Evolutionary conservation across 2,329 filamentous ascomycete genomes (phyloP).

Genomic region (Magnaporthiopsis incrustans): DNA sequence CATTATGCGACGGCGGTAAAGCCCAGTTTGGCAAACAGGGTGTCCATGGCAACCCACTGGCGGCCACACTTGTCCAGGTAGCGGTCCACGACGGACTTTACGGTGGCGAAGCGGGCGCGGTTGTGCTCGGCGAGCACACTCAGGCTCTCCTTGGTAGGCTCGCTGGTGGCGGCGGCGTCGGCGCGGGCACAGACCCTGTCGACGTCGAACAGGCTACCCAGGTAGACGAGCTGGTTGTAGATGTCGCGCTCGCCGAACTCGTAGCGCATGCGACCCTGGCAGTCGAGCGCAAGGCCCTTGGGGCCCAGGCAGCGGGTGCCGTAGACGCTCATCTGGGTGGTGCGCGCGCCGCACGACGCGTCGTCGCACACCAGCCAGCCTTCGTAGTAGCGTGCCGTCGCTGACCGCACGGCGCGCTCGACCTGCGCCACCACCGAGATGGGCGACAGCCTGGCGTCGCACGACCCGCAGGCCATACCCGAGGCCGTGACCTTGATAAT

Average conservation of each 20-base stretch:
- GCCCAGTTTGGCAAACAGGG: conserved; percentile 64
- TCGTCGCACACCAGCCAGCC: conserved; percentile 90
- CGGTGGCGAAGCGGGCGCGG: conserved; percentile 64
- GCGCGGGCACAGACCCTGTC: conserved; percentile 62
- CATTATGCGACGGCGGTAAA: conserved; percentile 27
- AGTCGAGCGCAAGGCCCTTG: conserved; percentile 74
- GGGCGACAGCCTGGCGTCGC: conserved; percentile 56
- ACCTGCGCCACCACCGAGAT: conserved; percentile 79
- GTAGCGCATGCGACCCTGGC: conserved; percentile 79
- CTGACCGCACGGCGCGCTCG: conserved; percentile 71
- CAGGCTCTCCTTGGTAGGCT: conserved; percentile 46
- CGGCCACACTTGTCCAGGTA: conserved; percentile 86
- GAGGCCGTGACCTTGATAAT: conserved; percentile 52
- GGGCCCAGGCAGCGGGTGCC: conserved; percentile 84
- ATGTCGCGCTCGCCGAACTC: conserved; percentile 82
- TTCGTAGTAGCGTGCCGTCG: conserved; percentile 82
- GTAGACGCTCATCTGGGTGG: conserved; percentile 88
- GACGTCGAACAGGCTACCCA: conserved; percentile 77
- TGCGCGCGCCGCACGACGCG: conserved; percentile 74
- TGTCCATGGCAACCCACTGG: conserved; percentile 92
- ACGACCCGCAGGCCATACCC: conserved; percentile 68
- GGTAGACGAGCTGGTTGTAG: conserved; percentile 92
- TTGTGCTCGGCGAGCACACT: conserved; percentile 74
- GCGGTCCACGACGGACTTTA: conserved; percentile 69
- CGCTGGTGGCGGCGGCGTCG: conserved; percentile 30